phyloP scores from a whole-genome alignment of 805 yeast species.

The Hermanozyma aechmeae region DNA sequence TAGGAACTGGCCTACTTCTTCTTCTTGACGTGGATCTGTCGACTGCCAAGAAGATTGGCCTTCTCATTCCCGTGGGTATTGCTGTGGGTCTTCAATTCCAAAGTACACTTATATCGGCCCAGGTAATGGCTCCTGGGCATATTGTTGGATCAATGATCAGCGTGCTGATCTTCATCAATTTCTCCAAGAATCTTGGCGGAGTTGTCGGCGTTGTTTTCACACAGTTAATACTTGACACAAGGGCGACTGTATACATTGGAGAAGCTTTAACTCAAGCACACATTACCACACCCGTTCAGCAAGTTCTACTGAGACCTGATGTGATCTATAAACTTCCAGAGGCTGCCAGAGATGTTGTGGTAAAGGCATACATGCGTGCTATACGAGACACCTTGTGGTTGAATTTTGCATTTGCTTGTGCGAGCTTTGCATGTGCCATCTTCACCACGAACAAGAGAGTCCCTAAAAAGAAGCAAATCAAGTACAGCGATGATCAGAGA shows the following conservation, averaged over 20 bases:
- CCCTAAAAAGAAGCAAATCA: constrained; percentile 18
- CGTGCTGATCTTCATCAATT: constrained; percentile 24
- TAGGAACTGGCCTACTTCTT: constrained; percentile 26
- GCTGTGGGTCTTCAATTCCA: constrained; percentile 30
- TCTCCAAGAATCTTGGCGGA: constrained; percentile 22
- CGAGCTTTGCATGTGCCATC: constrained; percentile 20
- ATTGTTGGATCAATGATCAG: constrained; percentile 27
- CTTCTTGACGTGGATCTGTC: constrained; percentile 16
- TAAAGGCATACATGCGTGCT: no score
- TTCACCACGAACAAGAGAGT: constrained; percentile 34
- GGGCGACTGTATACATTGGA: constrained; percentile 7
- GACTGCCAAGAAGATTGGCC: constrained; percentile 18
- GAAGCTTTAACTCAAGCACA: no score
- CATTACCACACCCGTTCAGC: no score
- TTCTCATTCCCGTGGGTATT: constrained; percentile 24
- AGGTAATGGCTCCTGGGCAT: constrained; percentile 25
- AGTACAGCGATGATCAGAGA: constrained; percentile 1
- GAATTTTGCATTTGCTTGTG: constrained; percentile 24
- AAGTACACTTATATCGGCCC: constrained; percentile 25
- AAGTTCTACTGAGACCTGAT: no score
- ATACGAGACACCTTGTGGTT: constrained; percentile 33
- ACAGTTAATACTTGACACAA: constrained; percentile 17
- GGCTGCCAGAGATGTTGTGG: no score
- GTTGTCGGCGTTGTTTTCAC: constrained; percentile 22
- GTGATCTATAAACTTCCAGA: no score